Base-by-base conservation (phyloP, 2,329 filamentous ascomycete species). In the Verticillium nubilum region DNA sequence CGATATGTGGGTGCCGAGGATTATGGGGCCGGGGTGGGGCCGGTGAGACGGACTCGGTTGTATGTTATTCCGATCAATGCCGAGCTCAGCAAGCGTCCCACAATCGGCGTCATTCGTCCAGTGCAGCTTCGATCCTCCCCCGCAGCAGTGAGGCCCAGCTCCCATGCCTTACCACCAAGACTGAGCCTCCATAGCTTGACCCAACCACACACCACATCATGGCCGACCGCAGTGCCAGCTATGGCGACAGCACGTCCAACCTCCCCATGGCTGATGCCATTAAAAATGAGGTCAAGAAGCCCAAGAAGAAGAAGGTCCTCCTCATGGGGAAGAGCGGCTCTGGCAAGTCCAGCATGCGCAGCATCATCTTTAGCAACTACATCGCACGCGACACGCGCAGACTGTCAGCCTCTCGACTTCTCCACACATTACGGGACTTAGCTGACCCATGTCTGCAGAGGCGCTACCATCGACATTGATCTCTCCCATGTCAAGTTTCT, bases 291-390 rank as follows among this genome's bases (percentile, higher is more conserved):
- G 76, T 86, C 64, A 86, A 84, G 75, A 88, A 88, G 67, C 84
- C 85, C 68, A 91, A 92, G 80, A 93, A 93, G 82, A 91, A 91
- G 79, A 93, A 93, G 82, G 90, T 93, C 57, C 80, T 93, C 56
- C 79, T 93, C 63, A 93, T 93, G 95, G 95, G 95, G 67, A 97
- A 97, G 80, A 96, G 91, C 63, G 95, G 95, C 58, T 97, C 94
- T 0, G 95, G 95, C 59, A 99, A 99, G 77, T 97, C 93, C 50
- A 97, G 92, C 59, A 99, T 99, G 95, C 86, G 95, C 64, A 95
- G 90, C 70, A 98, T 99, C 71, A 97, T 99, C 73, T 99, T 99
- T 77, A 97, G 91, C 80, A 98, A 98, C 76, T 98, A 97, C 73
- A 93, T 98, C 65, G 95, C 95, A 59, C 92, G 96, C 71, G 95